Conservation (phyloP, 2,329 filamentous ascomycete species). For the Aspergillus jensenii region DNA sequence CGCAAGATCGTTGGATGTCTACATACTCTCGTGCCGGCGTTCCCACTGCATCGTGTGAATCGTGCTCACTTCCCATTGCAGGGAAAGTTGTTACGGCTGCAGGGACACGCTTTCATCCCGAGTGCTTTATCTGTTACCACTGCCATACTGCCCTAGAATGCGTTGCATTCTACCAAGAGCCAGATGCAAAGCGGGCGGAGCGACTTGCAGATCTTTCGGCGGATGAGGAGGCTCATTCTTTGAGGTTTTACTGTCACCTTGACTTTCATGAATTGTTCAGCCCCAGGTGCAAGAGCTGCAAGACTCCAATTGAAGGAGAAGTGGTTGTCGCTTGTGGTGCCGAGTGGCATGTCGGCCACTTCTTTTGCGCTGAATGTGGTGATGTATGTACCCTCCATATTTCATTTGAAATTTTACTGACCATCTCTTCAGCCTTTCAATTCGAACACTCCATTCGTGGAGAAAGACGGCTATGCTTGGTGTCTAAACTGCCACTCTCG, state of each 20-base stretch:
- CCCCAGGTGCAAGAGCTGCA: slow-evolving; percentile 92
- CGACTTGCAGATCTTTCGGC: slow-evolving; percentile 67
- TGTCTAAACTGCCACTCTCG: slow-evolving; percentile 91
- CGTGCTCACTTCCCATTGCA: slow-evolving; percentile 80
- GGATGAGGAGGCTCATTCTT: slow-evolving; percentile 58
- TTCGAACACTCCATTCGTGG: slow-evolving; percentile 74
- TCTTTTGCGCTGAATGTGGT: slow-evolving; percentile 98
- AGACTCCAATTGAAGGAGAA: slow-evolving; percentile 92
- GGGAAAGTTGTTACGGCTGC: slow-evolving; percentile 85
- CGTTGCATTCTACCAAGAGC: slow-evolving; percentile 94
- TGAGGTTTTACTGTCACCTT: slow-evolving; percentile 95
- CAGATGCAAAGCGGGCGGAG: slow-evolving; percentile 66
- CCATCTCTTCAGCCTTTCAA: slow-evolving; percentile 53
- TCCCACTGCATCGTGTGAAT: slow-evolving; percentile 74
- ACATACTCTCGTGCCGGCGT: slow-evolving; percentile 49
- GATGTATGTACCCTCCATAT: slow-evolving; percentile 52
- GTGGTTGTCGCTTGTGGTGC: slow-evolving; percentile 88
- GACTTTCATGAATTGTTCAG: slow-evolving; percentile 96
- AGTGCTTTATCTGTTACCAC: slow-evolving; percentile 86
- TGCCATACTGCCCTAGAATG: slow-evolving; percentile 89
- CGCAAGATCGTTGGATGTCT: slow-evolving; percentile 36
- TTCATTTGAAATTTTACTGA: slow-evolving; percentile 13
- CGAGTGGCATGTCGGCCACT: slow-evolving; percentile 97
- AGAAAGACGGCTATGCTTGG: slow-evolving; percentile 98
- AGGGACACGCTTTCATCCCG: slow-evolving; percentile 83